A percentile compares a stretch with the other conserved stretches of the same genome.
These are phyloP conservation scores for Diaporthe amygdali DNA, from an alignment of 2,329 filamentous ascomycete species.

Conservation along the genomic window DNA sequence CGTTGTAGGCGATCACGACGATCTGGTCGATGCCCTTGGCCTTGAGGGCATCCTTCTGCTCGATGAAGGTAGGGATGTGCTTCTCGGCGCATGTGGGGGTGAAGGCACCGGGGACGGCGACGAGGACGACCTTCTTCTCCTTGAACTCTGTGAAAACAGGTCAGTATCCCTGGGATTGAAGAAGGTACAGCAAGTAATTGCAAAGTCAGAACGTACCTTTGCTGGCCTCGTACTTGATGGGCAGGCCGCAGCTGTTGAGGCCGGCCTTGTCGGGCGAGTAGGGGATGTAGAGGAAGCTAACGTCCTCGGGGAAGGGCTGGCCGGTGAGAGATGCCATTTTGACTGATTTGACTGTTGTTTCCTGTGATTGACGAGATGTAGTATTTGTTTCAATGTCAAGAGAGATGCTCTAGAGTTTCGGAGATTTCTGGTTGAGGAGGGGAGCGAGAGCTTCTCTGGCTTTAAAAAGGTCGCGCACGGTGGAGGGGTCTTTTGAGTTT, in stretches of 20 bases:
- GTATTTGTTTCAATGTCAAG: slow-evolving; percentile 26
- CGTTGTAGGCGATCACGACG: slow-evolving; percentile 83
- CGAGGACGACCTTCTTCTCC: slow-evolving; percentile 61
- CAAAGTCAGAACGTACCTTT: slow-evolving; percentile 54
- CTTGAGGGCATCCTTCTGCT: slow-evolving; percentile 72
- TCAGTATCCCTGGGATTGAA: neutral
- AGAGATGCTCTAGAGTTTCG: neutral
- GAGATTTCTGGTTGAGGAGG: neutral
- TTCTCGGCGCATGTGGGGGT: slow-evolving; percentile 83
- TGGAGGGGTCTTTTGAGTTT: slow-evolving; percentile 22
- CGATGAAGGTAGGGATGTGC: slow-evolving; percentile 82
- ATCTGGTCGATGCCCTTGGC: slow-evolving; percentile 83
- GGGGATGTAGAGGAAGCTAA: slow-evolving; percentile 85
- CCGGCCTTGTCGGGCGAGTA: slow-evolving; percentile 71
- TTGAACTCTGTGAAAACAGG: slow-evolving; percentile 51
- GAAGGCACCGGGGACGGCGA: slow-evolving; percentile 74
- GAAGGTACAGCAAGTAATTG: neutral
- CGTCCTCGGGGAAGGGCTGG: slow-evolving; percentile 80
- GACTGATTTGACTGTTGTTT: slow-evolving; percentile 44
- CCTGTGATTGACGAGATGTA: neutral
- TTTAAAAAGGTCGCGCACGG: neutral
- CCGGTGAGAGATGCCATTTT: slow-evolving; percentile 54
- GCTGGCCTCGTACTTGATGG: slow-evolving; percentile 79
- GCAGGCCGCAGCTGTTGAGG: slow-evolving; percentile 79
- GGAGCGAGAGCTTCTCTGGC: neutral